phyloP scores from a whole-genome alignment of 2,329 filamentous ascomycete genomes.

The Xylariaceae sp. region DNA sequence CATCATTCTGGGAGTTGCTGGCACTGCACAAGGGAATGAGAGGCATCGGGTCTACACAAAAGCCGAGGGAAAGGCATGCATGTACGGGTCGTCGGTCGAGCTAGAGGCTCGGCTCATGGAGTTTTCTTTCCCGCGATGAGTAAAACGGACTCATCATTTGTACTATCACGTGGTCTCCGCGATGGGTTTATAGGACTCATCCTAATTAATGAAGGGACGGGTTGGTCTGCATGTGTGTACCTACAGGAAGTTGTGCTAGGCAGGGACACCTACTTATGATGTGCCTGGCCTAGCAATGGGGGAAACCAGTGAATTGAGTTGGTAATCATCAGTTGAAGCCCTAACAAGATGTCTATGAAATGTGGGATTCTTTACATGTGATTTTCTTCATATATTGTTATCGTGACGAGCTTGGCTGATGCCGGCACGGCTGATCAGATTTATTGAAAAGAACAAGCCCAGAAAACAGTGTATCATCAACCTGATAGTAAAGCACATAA shows the following conservation, averaged over 20 bases:
- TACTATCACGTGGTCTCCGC: slow-evolving; percentile 21
- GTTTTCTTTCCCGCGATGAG: slow-evolving; percentile 17
- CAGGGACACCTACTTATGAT: background rate
- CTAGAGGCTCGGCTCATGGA: slow-evolving; percentile 20
- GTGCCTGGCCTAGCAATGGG: slow-evolving; percentile 5
- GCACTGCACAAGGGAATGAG: slow-evolving; percentile 35
- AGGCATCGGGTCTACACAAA: slow-evolving; percentile 42
- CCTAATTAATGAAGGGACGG: slow-evolving; percentile 14
- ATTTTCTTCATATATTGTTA: background rate
- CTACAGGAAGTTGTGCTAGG: slow-evolving; percentile 10
- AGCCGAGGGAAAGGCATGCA: slow-evolving; percentile 31
- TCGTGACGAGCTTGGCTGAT: background rate
- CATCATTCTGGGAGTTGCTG: slow-evolving; percentile 36
- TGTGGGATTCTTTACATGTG: background rate
- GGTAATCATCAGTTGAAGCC: slow-evolving; percentile 2
- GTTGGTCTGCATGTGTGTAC: slow-evolving; percentile 15
- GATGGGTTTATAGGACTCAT: slow-evolving; percentile 13
- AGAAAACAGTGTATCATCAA: slow-evolving; percentile 3
- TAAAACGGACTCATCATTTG: slow-evolving; percentile 15
- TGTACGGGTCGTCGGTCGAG: slow-evolving; percentile 30
- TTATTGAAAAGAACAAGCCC: too few relatives aligned
- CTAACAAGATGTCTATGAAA: too few relatives aligned
- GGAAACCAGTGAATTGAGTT: slow-evolving; percentile 18
- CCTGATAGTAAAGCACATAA: background rate
- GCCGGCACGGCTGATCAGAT: too few relatives aligned